Percentiles rank a stretch among this genome's conserved stretches.
phyloP scores from a whole-genome alignment of 805 yeast species.

The Cyberlindnera euphorbiae region DNA sequence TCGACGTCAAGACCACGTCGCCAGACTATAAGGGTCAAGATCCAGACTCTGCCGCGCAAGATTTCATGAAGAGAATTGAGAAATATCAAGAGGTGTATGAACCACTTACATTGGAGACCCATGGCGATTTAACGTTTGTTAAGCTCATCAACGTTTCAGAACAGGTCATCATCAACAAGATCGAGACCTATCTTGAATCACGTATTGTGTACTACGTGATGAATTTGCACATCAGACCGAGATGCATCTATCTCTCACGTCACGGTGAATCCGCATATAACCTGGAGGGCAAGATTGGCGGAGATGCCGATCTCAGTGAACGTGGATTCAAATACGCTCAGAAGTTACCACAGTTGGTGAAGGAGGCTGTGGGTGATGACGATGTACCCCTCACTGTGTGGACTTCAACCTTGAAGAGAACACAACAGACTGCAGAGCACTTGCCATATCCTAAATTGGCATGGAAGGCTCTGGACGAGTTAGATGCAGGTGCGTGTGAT shows the following conservation, averaged over 20 bases:
- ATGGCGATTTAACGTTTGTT: conserved; percentile 71
- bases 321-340: conserved; percentile 82
- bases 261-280: conserved; percentile 95
- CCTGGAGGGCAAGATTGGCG: conserved; percentile 92
- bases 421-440: conserved; percentile 86
- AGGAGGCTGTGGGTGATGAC: conserved; percentile 38
- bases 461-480: conserved; percentile 96
- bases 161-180: conserved; percentile 82
- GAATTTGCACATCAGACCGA: conserved; percentile 91
- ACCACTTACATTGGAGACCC: conserved; percentile 57
- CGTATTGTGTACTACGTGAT: conserved; percentile 92
- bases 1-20: conserved; percentile 75
- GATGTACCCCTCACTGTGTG: conserved; percentile 78
- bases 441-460: conserved; percentile 77
- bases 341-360: conserved; percentile 73
- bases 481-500: conserved; percentile 97
- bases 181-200: conserved; percentile 84
- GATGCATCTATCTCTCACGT: conserved; percentile 89
- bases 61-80: conserved; percentile 68
- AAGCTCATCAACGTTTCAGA: conserved; percentile 84
- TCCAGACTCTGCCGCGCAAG: conserved; percentile 66
- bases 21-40: conserved; percentile 36
- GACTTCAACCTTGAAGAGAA: conserved; percentile 89
- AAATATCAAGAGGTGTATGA: conserved; percentile 74
- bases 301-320: conserved; percentile 80